Evolutionary conservation across 371 early-diverging fungal genomes (phyloP).

Genomic region (Apophysomyces variabilis): DNA sequence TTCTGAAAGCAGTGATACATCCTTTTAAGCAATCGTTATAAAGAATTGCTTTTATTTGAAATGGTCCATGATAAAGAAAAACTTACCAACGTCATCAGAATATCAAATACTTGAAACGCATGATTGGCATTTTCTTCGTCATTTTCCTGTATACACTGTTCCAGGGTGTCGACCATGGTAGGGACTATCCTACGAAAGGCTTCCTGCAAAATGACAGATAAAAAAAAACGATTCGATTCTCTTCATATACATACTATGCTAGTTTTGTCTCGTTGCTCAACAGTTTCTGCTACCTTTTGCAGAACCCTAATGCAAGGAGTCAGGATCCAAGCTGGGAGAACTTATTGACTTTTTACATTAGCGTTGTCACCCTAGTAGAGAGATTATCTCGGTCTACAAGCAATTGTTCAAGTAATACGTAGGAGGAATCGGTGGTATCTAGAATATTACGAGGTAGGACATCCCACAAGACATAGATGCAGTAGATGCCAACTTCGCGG

Average conservation of each 20-base stretch:
- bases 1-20: constrained; percentile 75
- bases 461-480: constrained; percentile 83
- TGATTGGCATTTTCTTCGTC: constrained; percentile 78
- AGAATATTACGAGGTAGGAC: constrained; percentile 73
- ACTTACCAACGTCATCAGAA: constrained; percentile 66
- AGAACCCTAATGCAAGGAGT: constrained; percentile 50
- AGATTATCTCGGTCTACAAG: constrained; percentile 74
- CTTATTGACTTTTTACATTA: constrained; percentile 49
- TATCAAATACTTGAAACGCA: constrained; percentile 87
- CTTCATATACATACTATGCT: constrained; percentile 55
- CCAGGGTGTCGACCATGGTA: constrained; percentile 82
- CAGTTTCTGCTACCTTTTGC: constrained; percentile 82
- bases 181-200: constrained; percentile 62
- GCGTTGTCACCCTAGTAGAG: constrained; percentile 62
- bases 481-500: constrained; percentile 85
- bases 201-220: not conserved
- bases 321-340: not conserved
- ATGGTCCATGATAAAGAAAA: not conserved
- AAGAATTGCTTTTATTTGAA: not conserved
- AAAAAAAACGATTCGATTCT: not conserved
- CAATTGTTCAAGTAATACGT: constrained; percentile 71
- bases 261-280: constrained; percentile 70
- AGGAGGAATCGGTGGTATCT: constrained; percentile 65
- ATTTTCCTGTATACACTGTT: constrained; percentile 67
- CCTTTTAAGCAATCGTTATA: constrained; percentile 36